A percentile compares a stretch with the other conserved stretches of the same genome.
Conservation (phyloP, 768 basidiomycete genomes). For the Leccinum fibrillosum region DNA sequence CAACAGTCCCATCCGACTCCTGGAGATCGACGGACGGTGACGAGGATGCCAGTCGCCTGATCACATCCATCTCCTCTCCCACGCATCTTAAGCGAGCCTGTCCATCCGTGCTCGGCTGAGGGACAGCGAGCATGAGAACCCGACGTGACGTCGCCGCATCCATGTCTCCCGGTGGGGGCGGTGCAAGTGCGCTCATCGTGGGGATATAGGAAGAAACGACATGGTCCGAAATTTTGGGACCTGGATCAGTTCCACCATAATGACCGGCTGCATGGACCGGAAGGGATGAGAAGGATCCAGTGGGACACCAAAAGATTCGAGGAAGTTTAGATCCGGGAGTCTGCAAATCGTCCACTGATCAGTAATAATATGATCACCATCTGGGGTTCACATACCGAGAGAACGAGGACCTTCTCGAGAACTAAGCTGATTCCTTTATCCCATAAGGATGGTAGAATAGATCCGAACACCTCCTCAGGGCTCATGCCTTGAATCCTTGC, state of each 20-base stretch:
- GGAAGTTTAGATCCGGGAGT: background rate
- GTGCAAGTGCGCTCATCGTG: conserved; percentile 21
- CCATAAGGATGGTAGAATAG: background rate
- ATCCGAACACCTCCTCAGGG: background rate
- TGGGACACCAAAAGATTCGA: background rate
- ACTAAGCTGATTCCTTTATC: background rate
- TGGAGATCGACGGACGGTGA: background rate
- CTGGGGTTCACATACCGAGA: background rate
- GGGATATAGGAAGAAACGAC: conserved; percentile 25
- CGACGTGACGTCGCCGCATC: background rate
- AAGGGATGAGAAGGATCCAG: background rate
- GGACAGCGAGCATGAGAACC: conserved; percentile 6
- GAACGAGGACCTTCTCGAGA: background rate
- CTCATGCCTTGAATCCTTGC: background rate
- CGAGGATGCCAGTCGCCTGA: background rate
- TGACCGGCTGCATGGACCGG: background rate
- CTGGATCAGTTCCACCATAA: background rate
- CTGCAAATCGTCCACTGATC: background rate
- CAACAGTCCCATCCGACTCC: background rate
- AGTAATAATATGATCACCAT: background rate
- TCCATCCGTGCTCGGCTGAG: conserved; percentile 14
- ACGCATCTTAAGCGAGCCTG: background rate
- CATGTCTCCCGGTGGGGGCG: background rate
- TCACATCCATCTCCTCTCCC: conserved; percentile 22
- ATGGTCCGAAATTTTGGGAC: background rate